phyloP scores from a whole-genome alignment of 2,329 filamentous ascomycete genomes.

The Metarhizium guizhouense region DNA sequence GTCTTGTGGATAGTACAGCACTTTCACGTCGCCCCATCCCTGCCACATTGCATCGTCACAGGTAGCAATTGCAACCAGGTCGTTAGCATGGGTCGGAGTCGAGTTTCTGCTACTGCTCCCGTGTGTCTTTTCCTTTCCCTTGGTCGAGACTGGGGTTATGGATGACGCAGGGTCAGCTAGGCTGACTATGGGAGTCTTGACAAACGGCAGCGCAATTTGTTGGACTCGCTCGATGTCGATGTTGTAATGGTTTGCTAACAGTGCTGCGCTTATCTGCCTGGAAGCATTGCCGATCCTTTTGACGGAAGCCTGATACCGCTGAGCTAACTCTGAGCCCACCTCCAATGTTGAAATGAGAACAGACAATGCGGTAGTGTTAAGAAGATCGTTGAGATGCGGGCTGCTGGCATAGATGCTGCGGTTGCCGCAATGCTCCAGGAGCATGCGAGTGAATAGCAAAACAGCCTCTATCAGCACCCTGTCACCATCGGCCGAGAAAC shows the following conservation, averaged over 20 bases:
- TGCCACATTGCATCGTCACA: conserved; percentile 53
- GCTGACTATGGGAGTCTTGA: conserved; percentile 55
- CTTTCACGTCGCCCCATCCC: conserved; percentile 70
- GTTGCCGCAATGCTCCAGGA: conserved; percentile 93
- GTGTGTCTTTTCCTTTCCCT: conserved; percentile 65
- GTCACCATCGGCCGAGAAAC: conserved; percentile 69
- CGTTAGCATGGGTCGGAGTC: conserved; percentile 65
- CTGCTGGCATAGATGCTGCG: conserved; percentile 94
- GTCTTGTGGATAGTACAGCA: conserved; percentile 64
- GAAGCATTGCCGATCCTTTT: conserved; percentile 61
- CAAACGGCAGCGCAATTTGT: conserved; percentile 73
- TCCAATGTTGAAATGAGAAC: conserved; percentile 72
- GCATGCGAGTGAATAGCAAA: conserved; percentile 74
- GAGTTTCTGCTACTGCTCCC: conserved; percentile 35
- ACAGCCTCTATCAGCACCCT: conserved; percentile 69
- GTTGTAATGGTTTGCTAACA: conserved; percentile 79
- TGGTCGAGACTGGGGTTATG: conserved; percentile 49
- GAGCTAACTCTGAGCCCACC: conserved; percentile 76
- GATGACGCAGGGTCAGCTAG: conserved; percentile 42
- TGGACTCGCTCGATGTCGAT: conserved; percentile 73
- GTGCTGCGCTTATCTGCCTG: conserved; percentile 58
- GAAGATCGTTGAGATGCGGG: conserved; percentile 74
- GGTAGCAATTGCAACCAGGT: conserved; percentile 68
- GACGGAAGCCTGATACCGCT: conserved; percentile 84
- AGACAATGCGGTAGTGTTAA: conserved; percentile 76